Evolutionary conservation across 2,329 filamentous ascomycete species (phyloP), one percentile per base, ranked within the genome.

Genomic region (Colletotrichum camelliae): DNA sequence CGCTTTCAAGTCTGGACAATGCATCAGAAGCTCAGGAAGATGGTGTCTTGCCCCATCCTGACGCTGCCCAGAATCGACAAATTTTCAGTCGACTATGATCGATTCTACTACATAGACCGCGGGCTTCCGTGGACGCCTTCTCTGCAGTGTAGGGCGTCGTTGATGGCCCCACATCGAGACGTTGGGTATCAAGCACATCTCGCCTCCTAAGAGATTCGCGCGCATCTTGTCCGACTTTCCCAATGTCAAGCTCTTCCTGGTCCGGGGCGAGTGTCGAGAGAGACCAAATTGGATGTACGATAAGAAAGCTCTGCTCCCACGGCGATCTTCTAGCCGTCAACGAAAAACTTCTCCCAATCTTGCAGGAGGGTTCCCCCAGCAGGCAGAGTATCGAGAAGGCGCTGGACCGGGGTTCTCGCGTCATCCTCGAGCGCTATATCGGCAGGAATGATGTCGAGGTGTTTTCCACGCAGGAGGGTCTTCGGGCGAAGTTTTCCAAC

Each of bases 31-130:
- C 39, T 48, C 39, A n/a, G 18, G 9, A 48, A 21, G 0, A 5
- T 0, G 39, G 12, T 48, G 39, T 21, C 18, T 48, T 48, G 18
- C 39, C 39, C 12, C 18, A 48, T n/a, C 12, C n/a, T 52, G 10
- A 21, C n/a, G 0, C 43, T 52, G 43, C 43, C 43, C 43, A 52
- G 43, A 52, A 52, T 52, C 43, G 43, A 52, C 43, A 12, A 52
- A 0, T 52, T 52, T 13, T 1, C 2, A 21, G 12, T 21, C 0
- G 0, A n/a, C 5, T 21, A 52, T 48, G 1, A n/a, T 0, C 4
- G 0, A 1, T 48, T 13, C 2, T 21, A 21, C 43, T 13, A 21
- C 18, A 21, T 24, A 52, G 0, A 0, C 4, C 10, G 18, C 39
- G 1, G n/a, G 12, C 5, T 13, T 52, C 10, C 43, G n/a, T 13